A percentile compares a stretch with the other conserved stretches of the same genome.
Conservation (phyloP, 1,284 basidiomycete species). For the Hemileia vastatrix region DNA sequence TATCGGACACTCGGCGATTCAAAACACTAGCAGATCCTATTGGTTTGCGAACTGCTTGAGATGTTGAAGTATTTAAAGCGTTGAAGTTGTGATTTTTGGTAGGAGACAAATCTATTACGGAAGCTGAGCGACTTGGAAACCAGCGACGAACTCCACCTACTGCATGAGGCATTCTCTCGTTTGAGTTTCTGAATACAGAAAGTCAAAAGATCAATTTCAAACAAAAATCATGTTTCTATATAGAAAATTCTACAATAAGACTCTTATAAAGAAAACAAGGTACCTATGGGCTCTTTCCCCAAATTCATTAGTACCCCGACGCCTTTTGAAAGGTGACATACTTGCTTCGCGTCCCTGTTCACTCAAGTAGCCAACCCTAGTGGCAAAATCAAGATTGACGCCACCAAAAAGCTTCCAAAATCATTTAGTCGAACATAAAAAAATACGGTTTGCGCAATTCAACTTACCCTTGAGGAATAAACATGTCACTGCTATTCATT, state of each 20-base stretch:
- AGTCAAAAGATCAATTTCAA: constrained; percentile 5
- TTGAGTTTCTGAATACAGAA: too few relatives aligned
- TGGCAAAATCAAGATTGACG: background rate
- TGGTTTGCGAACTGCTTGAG: too few relatives aligned
- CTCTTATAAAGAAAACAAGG: background rate
- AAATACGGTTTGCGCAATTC: background rate
- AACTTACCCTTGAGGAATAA: constrained; percentile 65
- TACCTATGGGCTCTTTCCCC: constrained; percentile 17
- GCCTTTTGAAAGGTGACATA: constrained; percentile 19
- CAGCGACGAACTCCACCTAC: constrained; percentile 21
- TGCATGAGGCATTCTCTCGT: constrained; percentile 20
- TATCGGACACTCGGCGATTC: too few relatives aligned
- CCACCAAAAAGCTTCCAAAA: background rate
- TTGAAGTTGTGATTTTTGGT: too few relatives aligned
- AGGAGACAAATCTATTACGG: too few relatives aligned
- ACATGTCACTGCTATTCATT: constrained; percentile 62
- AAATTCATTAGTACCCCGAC: constrained; percentile 16
- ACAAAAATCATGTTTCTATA: background rate
- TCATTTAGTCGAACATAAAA: background rate
- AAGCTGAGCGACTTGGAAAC: too few relatives aligned
- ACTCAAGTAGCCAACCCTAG: constrained; percentile 8
- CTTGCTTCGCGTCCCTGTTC: constrained; percentile 12
- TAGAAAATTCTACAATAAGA: background rate
- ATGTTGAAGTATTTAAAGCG: too few relatives aligned
- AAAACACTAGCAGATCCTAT: too few relatives aligned